Evolutionary conservation across 306 rosid genomes (phyloP), one percentile per base, ranked within the genome.

Genomic region (Gillenia trifoliata): DNA sequence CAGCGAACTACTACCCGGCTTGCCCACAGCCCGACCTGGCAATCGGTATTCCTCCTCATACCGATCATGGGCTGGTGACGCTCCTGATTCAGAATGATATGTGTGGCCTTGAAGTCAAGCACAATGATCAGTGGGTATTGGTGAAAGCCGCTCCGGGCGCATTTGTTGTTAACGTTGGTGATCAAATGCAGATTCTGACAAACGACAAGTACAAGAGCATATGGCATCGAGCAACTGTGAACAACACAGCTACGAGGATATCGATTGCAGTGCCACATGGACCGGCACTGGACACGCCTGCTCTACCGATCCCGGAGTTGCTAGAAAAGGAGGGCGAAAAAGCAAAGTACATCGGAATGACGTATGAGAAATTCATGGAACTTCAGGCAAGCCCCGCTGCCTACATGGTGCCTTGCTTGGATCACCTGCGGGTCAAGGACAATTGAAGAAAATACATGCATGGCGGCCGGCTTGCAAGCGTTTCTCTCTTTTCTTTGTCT

Each of bases 121-220:
- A 70, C 64, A 70, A 70, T 11, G 61, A 1, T 26, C 23, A 70
- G 4, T 70, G 74, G 74, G 74, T 70, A 6, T 19, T 33, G 13
- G 74, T 70, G 26, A 70, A 19, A 11, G 38, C 45, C 4, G 19
- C 29, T 7, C 47, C 74, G 1, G 36, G 56, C 1, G 41, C 74
- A n/a, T 22, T 70, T 54, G 2, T 70, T 12, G 74, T 71, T 84
- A 76, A 71, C 28, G 52, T 72, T 8, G 74, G 77, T 7, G 78
- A 75, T 47, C 75, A 76, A 59, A 40, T 76, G n/a, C 64, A 60
- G 71, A 73, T 86, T 45, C 3, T 81, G 81, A 86, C 88, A 52
- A 88, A 88, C 56, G 90, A 88, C 4, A 86, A 81, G 76, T 88
- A 86, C 83, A 86, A 71, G 47, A 86, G 90, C 63, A 73, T 84